Conservation (phyloP, 1,284 basidiomycete genomes). For the Fistulina hepatica region DNA sequence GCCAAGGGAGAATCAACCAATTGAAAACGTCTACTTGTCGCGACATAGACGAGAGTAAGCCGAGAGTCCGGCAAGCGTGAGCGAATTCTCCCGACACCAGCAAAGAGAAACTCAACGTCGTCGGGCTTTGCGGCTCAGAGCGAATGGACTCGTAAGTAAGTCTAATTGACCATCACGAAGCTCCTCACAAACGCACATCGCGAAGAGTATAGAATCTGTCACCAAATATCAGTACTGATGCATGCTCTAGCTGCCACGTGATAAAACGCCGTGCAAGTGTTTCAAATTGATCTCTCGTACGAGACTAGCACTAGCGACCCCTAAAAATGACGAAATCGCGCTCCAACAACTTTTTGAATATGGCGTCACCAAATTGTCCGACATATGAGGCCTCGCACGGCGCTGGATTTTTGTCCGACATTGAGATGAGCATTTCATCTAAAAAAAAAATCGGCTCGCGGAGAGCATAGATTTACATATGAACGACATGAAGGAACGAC, state of each 20-base stretch:
- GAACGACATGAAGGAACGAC: no score
- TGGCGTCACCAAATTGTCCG: no score
- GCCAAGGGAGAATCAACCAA: not conserved
- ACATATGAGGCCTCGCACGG: no score
- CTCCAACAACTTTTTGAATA: constrained; percentile 38
- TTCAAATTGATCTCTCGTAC: constrained; percentile 31
- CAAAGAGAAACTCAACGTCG: constrained; percentile 40
- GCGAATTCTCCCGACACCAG: constrained; percentile 46
- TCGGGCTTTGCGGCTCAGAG: no score
- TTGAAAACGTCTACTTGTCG: constrained; percentile 26
- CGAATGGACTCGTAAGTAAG: constrained; percentile 34
- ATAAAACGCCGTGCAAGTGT: constrained; percentile 29
- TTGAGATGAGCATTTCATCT: no score
- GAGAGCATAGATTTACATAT: no score
- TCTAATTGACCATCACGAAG: no score
- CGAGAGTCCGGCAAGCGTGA: constrained; percentile 47
- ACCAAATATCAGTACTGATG: constrained; percentile 26
- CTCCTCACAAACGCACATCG: constrained; percentile 18
- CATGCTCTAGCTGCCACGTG: constrained; percentile 20
- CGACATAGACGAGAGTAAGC: constrained; percentile 38
- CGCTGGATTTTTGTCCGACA: no score
- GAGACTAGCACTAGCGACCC: constrained; percentile 31
- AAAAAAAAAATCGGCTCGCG: no score
- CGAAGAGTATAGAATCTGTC: not conserved
- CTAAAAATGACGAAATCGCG: constrained; percentile 32